These are phyloP conservation scores for Terana coerulea DNA, from an alignment of 768 basidiomycete genomes.

Conservation along the genomic window DNA sequence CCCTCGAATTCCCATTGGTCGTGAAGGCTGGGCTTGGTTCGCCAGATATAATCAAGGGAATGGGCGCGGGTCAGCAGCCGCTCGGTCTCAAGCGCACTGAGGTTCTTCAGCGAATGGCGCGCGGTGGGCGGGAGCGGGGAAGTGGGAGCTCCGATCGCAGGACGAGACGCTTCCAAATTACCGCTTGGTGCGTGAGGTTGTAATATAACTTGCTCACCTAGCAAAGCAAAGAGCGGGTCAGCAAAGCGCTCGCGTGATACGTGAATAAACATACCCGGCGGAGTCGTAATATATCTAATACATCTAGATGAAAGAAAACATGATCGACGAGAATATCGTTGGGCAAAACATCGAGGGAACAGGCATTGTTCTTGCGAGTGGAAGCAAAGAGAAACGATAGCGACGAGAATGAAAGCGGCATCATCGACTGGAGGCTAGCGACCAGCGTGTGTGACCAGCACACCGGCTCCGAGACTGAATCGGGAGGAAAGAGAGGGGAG, in stretches of 20 bases:
- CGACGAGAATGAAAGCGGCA: background rate
- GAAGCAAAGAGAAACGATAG: background rate
- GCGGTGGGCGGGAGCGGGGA: conserved; percentile 60
- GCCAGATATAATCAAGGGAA: conserved; percentile 60
- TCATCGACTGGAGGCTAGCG: background rate
- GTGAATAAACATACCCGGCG: conserved; percentile 29
- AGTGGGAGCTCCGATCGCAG: conserved; percentile 49
- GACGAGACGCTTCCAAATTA: conserved; percentile 68
- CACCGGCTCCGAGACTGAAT: background rate
- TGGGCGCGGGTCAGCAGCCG: conserved; percentile 57
- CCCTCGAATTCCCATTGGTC: conserved; percentile 10
- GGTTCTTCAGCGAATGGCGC: conserved; percentile 33
- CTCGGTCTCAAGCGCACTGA: conserved; percentile 43
- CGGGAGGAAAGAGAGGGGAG: background rate
- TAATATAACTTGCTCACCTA: conserved; percentile 60
- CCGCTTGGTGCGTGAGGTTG: conserved; percentile 60
- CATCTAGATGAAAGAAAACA: conserved; percentile 31
- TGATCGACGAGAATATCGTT: conserved; percentile 37
- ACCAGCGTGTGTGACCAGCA: background rate
- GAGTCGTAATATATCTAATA: conserved; percentile 35
- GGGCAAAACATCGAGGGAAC: conserved; percentile 23
- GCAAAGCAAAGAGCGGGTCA: background rate
- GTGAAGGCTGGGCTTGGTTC: conserved; percentile 8
- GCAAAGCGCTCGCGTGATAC: background rate
- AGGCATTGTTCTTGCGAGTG: background rate